phyloP scores from a whole-genome alignment of 257 asterid genomes.

The Nyctanthes arbortristis region DNA sequence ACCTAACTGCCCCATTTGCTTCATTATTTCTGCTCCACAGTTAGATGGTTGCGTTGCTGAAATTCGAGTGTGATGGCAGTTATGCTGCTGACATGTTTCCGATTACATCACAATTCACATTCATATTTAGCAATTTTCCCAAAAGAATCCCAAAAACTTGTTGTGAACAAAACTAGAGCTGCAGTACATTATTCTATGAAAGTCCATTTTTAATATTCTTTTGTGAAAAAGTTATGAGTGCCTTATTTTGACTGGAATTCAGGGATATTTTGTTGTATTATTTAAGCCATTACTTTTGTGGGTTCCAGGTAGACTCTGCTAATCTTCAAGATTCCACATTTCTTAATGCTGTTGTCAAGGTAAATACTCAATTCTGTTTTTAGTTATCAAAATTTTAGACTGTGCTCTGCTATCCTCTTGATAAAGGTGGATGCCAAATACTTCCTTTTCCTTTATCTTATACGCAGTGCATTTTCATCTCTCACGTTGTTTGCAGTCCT shows the following conservation, averaged over 20 bases:
- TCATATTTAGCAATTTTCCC: neutral
- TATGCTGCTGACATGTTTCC: neutral
- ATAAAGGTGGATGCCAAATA: neutral
- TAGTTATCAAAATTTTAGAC: constrained; percentile 3
- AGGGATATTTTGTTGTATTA: constrained; percentile 21
- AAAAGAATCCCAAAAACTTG: neutral
- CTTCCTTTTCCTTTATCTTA: neutral
- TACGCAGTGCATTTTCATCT: neutral
- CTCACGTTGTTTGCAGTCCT: constrained; percentile 16
- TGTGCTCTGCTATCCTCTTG: neutral
- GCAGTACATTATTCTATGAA: neutral
- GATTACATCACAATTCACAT: neutral
- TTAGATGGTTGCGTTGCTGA: neutral
- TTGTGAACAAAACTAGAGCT: neutral
- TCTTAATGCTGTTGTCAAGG: constrained; percentile 95
- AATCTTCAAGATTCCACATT: constrained; percentile 72
- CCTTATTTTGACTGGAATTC: constrained; percentile 17
- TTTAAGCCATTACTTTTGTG: constrained; percentile 14
- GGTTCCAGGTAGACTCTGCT: constrained; percentile 63
- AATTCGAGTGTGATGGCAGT: no score
- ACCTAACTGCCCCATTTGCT: neutral
- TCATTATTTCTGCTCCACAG: neutral
- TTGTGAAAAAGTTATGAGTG: neutral
- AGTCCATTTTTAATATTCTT: neutral
- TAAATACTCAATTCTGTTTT: constrained; percentile 22